phyloP scores from a whole-genome alignment of 345 rosid species.

The Gossypium anomalum region DNA sequence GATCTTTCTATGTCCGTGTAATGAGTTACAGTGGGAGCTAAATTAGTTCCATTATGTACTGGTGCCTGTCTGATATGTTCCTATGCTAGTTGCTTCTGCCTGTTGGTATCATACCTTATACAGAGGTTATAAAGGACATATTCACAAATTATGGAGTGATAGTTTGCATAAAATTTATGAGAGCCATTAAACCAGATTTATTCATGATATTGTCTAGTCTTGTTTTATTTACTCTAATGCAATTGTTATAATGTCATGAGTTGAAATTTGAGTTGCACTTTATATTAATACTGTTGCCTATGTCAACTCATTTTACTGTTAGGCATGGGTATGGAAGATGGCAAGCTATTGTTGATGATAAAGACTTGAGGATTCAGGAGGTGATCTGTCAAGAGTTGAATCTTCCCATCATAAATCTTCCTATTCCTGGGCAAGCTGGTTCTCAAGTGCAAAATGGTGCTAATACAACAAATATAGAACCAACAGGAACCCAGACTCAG shows the following conservation, averaged over 20 bases:
- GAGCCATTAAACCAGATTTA: not conserved
- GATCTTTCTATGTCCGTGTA: not conserved
- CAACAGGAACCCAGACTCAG: slow-evolving; percentile 41
- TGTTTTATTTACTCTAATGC: slow-evolving; percentile 4
- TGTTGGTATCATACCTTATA: not conserved
- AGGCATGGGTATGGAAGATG: slow-evolving; percentile 99
- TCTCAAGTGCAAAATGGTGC: slow-evolving; percentile 64
- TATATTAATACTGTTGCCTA: not conserved
- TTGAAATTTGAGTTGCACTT: not conserved
- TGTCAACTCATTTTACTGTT: slow-evolving; percentile 1
- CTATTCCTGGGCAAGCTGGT: slow-evolving; percentile 61
- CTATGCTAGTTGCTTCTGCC: not conserved
- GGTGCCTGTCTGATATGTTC: not conserved
- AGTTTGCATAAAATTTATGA: not conserved
- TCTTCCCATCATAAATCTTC: slow-evolving; percentile 64
- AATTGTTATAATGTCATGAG: not conserved
- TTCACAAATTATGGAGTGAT: not conserved
- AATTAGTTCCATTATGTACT: not conserved
- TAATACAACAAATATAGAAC: slow-evolving; percentile 40
- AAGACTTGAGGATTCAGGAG: slow-evolving; percentile 81
- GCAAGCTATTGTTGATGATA: slow-evolving; percentile 99
- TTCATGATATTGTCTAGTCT: not conserved
- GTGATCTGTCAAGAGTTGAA: slow-evolving; percentile 84
- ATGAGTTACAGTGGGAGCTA: too few species aligned
- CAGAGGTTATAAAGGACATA: not conserved